Conservation (phyloP, 2,329 filamentous ascomycete species). For the Neonectria magnoliae region DNA sequence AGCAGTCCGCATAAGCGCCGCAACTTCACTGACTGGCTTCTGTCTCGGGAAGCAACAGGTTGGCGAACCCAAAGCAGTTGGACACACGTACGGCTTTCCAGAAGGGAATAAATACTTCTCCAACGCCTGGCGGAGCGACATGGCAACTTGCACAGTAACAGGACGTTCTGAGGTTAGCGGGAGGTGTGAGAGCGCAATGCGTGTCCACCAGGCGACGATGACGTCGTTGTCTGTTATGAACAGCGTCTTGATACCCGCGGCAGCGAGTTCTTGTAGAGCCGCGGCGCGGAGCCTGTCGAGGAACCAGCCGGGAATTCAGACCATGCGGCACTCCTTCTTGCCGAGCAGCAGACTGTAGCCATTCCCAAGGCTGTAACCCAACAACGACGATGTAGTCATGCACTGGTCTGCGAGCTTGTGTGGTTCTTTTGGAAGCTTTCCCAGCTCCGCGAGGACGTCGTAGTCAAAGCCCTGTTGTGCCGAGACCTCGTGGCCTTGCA, state of each 20-base stretch:
- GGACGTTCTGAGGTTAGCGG: background rate
- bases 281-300: slow-evolving; percentile 1
- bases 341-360: slow-evolving; percentile 7
- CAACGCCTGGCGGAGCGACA: slow-evolving; percentile 13
- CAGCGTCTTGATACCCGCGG: background rate
- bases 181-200: slow-evolving; percentile 13
- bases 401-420: slow-evolving; percentile 8
- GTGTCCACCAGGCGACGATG: slow-evolving; percentile 25
- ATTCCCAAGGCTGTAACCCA: slow-evolving; percentile 19
- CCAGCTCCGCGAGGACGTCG: slow-evolving; percentile 12
- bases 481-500: slow-evolving; percentile 5
- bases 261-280: slow-evolving; percentile 4
- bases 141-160: slow-evolving; percentile 2
- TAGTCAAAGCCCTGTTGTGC: slow-evolving; percentile 9
- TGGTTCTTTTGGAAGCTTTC: slow-evolving; percentile 11
- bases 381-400: background rate
- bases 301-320: slow-evolving; percentile 20
- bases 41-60: slow-evolving; percentile 4
- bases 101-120: slow-evolving; percentile 11
- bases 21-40: background rate
- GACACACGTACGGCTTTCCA: slow-evolving; percentile 1
- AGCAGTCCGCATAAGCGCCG: background rate
- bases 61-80: slow-evolving; percentile 14
- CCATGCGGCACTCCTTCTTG: slow-evolving; percentile 25
- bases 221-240: slow-evolving; percentile 28